Conservation (phyloP, 2,329 filamentous ascomycete species). For the Beauveria bassiana region DNA sequence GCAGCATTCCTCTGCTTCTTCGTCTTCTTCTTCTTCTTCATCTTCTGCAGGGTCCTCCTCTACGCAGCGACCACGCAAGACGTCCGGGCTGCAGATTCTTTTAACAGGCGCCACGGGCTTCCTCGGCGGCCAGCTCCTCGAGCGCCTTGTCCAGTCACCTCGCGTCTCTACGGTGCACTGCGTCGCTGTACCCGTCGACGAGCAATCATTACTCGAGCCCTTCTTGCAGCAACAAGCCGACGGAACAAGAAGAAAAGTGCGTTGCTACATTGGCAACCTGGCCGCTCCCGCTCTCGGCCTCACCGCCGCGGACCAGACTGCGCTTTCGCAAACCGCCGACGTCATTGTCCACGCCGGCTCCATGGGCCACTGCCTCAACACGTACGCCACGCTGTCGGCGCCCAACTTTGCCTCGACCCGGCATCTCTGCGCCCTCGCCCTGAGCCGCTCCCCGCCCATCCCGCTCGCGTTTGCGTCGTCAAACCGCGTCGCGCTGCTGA, state of each 20-base stretch:
- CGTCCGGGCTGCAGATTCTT: constrained; percentile 13
- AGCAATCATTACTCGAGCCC: neutral
- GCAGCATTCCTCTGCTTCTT: no score
- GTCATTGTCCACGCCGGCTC: constrained; percentile 47
- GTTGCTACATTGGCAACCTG: constrained; percentile 22
- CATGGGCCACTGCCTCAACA: constrained; percentile 28
- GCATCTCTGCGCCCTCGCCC: constrained; percentile 24
- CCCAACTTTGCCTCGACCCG: constrained; percentile 29
- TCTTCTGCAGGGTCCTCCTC: neutral
- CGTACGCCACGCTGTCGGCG: constrained; percentile 24
- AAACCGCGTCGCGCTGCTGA: neutral
- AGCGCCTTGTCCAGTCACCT: constrained; percentile 22
- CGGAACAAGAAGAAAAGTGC: neutral
- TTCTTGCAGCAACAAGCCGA: constrained; percentile 7
- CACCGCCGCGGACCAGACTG: neutral
- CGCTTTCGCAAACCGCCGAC: constrained; percentile 19
- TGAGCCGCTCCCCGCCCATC: constrained; percentile 13
- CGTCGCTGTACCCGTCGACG: constrained; percentile 27
- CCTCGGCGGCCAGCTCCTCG: constrained; percentile 30
- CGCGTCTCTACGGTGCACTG: constrained; percentile 33
- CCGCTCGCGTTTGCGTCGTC: constrained; percentile 32
- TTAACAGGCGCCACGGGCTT: constrained; percentile 34
- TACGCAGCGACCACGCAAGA: neutral
- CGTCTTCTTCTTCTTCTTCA: neutral
- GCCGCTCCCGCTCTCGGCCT: constrained; percentile 18